A percentile compares a stretch with the other conserved stretches of the same genome.
Conservation (phyloP, 2,329 filamentous ascomycete genomes). For the Talaromyces islandicus region DNA sequence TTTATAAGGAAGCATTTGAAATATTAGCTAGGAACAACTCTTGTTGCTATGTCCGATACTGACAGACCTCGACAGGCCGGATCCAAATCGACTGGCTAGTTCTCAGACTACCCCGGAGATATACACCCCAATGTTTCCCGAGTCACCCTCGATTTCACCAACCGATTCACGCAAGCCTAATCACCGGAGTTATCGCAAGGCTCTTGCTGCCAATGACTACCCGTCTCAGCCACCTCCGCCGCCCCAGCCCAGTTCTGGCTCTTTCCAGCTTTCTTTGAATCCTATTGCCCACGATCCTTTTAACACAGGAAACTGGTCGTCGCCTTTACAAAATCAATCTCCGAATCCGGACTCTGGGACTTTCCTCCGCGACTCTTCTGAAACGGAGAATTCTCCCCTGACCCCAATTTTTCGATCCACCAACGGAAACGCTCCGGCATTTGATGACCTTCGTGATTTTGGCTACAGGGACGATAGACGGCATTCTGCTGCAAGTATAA, state of each 20-base stretch:
- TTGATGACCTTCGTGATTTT: conserved; percentile 60
- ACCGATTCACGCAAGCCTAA: conserved; percentile 30
- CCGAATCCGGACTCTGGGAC: conserved; percentile 24
- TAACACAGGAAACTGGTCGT: conserved; percentile 7
- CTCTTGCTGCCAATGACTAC: conserved; percentile 22
- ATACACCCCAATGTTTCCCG: conserved; percentile 27
- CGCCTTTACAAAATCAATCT: conserved; percentile 14
- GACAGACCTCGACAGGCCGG: not conserved
- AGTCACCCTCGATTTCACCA: conserved; percentile 31
- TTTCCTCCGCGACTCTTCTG: conserved; percentile 34
- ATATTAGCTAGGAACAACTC: too few relatives aligned
- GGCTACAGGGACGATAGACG: conserved; percentile 67
- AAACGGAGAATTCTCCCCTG: conserved; percentile 49
- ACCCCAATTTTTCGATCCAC: conserved; percentile 63
- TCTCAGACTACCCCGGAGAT: conserved; percentile 16
- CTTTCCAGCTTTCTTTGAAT: conserved; percentile 9
- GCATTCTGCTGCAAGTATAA: conserved; percentile 82
- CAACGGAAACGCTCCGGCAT: conserved; percentile 46
- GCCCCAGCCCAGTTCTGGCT: not conserved
- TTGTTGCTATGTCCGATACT: not conserved
- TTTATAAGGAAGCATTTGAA: too few relatives aligned
- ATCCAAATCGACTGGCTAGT: not conserved
- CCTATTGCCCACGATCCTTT: conserved; percentile 9
- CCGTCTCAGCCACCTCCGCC: not conserved
- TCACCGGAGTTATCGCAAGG: conserved; percentile 30